Evolutionary conservation across 805 yeast genomes (phyloP).

Genomic region (Saccharomyces eubayanus): DNA sequence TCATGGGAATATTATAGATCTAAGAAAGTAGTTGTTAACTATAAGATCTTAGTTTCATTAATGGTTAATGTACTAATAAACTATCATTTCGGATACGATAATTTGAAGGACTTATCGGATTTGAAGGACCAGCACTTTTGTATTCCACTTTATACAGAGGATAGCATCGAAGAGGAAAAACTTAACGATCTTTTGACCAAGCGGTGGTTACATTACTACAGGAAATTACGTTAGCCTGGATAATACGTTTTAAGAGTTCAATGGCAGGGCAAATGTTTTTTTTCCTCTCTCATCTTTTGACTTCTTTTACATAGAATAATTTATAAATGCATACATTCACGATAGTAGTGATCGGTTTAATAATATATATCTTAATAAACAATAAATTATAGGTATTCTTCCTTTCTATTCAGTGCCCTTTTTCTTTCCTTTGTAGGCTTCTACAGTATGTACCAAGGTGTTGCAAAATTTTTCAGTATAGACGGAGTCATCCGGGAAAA

Average conservation of each 20-base stretch:
- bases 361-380: neutral
- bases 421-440: neutral
- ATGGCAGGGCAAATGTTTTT: neutral
- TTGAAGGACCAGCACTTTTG: conserved; percentile 15
- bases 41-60: conserved; percentile 35
- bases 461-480: neutral
- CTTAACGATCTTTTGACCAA: conserved; percentile 18
- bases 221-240: conserved; percentile 9
- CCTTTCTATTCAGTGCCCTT: neutral
- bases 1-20: conserved; percentile 28
- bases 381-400: neutral
- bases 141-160: conserved; percentile 18
- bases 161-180: conserved; percentile 11
- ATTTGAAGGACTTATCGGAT: conserved; percentile 23
- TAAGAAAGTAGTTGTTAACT: conserved; percentile 30
- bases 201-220: conserved; percentile 27
- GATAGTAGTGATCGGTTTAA: neutral
- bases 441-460: neutral
- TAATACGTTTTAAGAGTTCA: neutral
- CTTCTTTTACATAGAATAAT: neutral
- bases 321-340: neutral
- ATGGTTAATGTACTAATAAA: conserved; percentile 37
- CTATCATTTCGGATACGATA: conserved; percentile 43
- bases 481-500: neutral
- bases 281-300: neutral